Conservation (phyloP, 306 rosid genomes). For the Prunus mume region DNA sequence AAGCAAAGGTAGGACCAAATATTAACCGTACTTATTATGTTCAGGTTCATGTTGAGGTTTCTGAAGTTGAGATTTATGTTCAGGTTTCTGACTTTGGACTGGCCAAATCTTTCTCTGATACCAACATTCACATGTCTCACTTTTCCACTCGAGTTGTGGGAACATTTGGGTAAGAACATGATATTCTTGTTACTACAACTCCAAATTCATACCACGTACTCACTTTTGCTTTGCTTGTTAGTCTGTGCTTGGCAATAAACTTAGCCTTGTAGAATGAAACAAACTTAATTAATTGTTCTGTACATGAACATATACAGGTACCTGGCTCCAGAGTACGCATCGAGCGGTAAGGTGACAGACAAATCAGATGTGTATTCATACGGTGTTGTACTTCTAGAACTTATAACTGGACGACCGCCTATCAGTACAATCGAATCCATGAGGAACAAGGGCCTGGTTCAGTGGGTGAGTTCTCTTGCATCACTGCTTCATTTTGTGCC, state of each 20-base stretch:
- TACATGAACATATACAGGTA: constrained; percentile 2
- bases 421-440: constrained; percentile 5
- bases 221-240: background rate
- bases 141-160: constrained; percentile 32
- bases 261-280: background rate
- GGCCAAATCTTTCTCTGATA: constrained; percentile 33
- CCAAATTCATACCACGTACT: background rate
- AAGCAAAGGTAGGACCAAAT: constrained; percentile 45
- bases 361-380: constrained; percentile 33
- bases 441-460: constrained; percentile 23
- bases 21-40: background rate
- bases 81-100: constrained; percentile 45
- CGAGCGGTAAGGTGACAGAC: constrained; percentile 27
- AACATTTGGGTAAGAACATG: constrained; percentile 27
- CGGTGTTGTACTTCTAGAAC: constrained; percentile 28
- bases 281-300: background rate
- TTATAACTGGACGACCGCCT: constrained; percentile 26
- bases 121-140: constrained; percentile 27
- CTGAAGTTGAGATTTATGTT: constrained; percentile 10
- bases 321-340: constrained; percentile 35
- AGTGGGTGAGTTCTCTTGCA: constrained; percentile 23
- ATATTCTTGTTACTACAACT: background rate
- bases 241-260: background rate
- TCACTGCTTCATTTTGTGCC: background rate
- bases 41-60: constrained; percentile 25